Base-by-base conservation (phyloP, 2,329 filamentous ascomycete genomes). In the Sphaerulina populicola region DNA sequence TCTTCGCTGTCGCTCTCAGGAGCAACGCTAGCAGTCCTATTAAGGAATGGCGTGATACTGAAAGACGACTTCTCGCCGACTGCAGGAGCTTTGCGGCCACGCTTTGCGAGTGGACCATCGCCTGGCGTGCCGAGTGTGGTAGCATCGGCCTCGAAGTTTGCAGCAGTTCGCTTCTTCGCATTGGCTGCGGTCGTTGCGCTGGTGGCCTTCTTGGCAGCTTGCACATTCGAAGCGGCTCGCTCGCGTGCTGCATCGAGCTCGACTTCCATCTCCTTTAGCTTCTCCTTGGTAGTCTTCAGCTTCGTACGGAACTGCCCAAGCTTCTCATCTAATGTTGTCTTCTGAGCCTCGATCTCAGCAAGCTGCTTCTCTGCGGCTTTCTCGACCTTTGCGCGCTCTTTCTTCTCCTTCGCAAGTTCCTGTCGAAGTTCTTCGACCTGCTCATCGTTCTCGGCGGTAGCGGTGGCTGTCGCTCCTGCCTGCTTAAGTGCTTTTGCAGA, bases 41-140 rank as follows among this genome's bases (percentile, higher is more conserved):
- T 94, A 55, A 97, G 75, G 73, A 94, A 96, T 0, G 91, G 91
- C 0, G 91, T 97, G 57, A 96, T 88, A 3, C 89, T 95, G 68
- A 97, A 96, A 2, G 79, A 83, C 0, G 90, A 96, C 68, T 95
- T 96, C 64, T 94, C 88, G 29, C 86, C 88, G 4, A 86, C 73
- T 1, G 79, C 76, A 15, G 81, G 78, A 10, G 65, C 66, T 54
- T 74, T 72, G 52, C 68, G 69, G 30, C 68, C 66, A 56, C 74
- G 71, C 65, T 76, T 76, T 33, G 68, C 66, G 23, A 69, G 67
- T 65, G 70, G 62, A 63, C 70, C 62, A 57, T 74, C 70, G 46
- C 74, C 74, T 39, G 74, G 74, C 4, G 74, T 76, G 36, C 74
- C 74, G 4, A 77, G 63, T 37, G 66, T 71, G 6, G 70, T 72